Evolutionary conservation across 1,284 basidiomycete genomes (phyloP), one percentile per base, ranked within the genome.

Genomic region (Moesziomyces sp.): DNA sequence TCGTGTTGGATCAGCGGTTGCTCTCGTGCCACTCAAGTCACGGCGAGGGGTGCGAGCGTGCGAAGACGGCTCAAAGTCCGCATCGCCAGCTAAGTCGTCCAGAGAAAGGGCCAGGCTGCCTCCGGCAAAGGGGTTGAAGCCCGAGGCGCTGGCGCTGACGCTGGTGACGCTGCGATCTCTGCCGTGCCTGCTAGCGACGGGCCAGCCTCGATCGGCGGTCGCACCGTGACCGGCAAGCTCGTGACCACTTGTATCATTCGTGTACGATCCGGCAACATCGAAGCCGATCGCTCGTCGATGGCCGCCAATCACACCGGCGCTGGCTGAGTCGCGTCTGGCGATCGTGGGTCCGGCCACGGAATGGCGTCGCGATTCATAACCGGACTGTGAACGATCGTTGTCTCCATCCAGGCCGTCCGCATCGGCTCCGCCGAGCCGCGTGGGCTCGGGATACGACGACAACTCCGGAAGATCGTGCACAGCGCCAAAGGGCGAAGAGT

Each of bases 211-310:
- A 11, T 43, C 53, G 21, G 26, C 13, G 0, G 45, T 28, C 23
- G 47, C 21, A 40, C 14, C 8, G 33, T 46, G 51, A 40, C 19
- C 50, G 19, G 45, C 23, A n/a, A 13, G 18, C 6, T 49, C 48
- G 24, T 24, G 21, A 21, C 46, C 35, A 18, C 35, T 30, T 3
- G 24, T 54, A 26, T 19, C 38, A 3, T 43, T 38, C 23, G 35
- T 42, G 16, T 54, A 51, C 0, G 51, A 42, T n/a, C 46, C 44
- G 35, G 18, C 46, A 3, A 72, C 51, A 10, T 78, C 74, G 46
- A 80, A 80, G 40, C 78, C 78, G 4, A 80, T 65, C 4, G 78
- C 76, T 14, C 78, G 60, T 40, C 76, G 68, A 58, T 74, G 74
- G 23, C 72, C 72, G 24, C 63, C 62, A 16, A 69, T 61, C 26